phyloP scores from a whole-genome alignment of 352 stramenopile species.

The Saprolegnia diclina region DNA sequence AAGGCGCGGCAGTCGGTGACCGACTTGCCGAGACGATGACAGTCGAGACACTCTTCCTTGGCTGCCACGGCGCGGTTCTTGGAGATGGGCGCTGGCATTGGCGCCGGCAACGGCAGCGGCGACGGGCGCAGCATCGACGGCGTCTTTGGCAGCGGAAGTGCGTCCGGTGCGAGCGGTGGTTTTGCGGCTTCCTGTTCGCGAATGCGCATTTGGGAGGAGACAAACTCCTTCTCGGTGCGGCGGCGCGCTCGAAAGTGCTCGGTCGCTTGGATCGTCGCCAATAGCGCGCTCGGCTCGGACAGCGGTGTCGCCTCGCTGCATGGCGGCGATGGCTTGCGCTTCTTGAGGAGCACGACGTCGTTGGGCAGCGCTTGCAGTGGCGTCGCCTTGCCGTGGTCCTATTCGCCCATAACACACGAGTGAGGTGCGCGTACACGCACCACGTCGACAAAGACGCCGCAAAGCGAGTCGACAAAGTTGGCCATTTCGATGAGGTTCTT shows the following conservation, averaged over 20 bases:
- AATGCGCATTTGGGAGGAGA: constrained; percentile 10
- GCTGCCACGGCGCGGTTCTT: constrained; percentile 24
- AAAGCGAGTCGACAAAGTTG: constrained; percentile 69
- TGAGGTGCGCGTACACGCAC: neutral
- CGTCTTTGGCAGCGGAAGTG: neutral
- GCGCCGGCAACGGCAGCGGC: constrained; percentile 10
- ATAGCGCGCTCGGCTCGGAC: constrained; percentile 36
- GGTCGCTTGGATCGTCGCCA: constrained; percentile 48
- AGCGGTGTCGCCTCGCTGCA: neutral
- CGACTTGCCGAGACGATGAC: constrained; percentile 21
- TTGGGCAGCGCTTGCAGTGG: neutral
- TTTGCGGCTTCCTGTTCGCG: constrained; percentile 14
- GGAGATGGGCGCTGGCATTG: neutral
- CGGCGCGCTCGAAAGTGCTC: constrained; percentile 46
- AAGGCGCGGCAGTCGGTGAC: constrained; percentile 16
- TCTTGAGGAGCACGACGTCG: neutral
- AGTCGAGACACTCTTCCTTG: constrained; percentile 24
- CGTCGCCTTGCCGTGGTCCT: constrained; percentile 9
- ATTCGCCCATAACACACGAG: too few relatives aligned
- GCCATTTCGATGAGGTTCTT: constrained; percentile 76
- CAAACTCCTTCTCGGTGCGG: constrained; percentile 42
- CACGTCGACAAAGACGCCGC: constrained; percentile 58
- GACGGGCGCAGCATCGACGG: constrained; percentile 14
- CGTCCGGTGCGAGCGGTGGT: neutral
- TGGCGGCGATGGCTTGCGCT: neutral